phyloP scores from a whole-genome alignment of 2,329 filamentous ascomycete species.

The Alternaria brassicae region DNA sequence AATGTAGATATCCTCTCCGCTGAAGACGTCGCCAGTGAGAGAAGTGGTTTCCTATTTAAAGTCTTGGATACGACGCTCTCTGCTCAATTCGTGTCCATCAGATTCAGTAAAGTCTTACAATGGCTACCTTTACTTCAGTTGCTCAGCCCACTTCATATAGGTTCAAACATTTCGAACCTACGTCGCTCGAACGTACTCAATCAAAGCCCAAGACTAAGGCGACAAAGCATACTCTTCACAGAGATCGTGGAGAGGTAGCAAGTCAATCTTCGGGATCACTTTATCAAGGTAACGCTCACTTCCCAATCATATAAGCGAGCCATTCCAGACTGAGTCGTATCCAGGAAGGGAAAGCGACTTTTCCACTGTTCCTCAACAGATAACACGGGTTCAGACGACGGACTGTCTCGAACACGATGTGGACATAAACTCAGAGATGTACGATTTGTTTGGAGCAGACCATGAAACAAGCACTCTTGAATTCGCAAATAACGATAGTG shows the following conservation, averaged over 20 bases:
- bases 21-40: background rate
- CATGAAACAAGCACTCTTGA: background rate
- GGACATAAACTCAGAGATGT: background rate
- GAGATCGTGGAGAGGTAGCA: background rate
- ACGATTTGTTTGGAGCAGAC: background rate
- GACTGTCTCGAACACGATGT: background rate
- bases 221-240: background rate
- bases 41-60: constrained; percentile 8
- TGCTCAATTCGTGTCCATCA: constrained; percentile 2
- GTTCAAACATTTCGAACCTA: constrained; percentile 2
- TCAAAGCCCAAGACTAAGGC: constrained; percentile 1
- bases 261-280: background rate
- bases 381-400: background rate
- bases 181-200: background rate
- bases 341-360: background rate
- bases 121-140: constrained; percentile 9
- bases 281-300: background rate
- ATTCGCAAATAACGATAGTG: background rate
- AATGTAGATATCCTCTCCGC: background rate
- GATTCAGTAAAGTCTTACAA: constrained; percentile 1
- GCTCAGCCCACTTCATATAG: background rate
- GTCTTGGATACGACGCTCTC: background rate
- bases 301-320: background rate
- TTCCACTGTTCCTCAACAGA: background rate
- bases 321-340: background rate